A percentile compares a stretch with the other conserved stretches of the same genome.
These are phyloP conservation scores for Trichoderma citrinoviride DNA, from an alignment of 2,329 filamentous ascomycete genomes.

Conservation along the genomic window DNA sequence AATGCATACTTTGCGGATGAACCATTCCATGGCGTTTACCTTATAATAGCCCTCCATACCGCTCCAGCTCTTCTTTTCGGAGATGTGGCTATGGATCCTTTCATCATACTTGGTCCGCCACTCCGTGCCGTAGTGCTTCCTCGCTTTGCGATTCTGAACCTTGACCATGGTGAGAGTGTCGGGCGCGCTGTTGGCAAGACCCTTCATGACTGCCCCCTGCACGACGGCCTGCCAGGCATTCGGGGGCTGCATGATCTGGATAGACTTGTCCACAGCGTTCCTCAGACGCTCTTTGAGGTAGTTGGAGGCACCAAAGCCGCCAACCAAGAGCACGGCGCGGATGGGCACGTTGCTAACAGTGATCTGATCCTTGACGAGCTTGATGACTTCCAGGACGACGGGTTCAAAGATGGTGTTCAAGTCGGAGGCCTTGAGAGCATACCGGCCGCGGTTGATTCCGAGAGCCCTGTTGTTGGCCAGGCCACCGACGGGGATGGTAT, in stretches of 20 bases:
- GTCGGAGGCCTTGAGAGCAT: constrained; percentile 39
- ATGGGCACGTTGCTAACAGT: constrained; percentile 38
- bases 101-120: constrained; percentile 35
- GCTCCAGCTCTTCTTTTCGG: constrained; percentile 37
- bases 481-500: constrained; percentile 40
- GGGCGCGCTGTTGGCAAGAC: constrained; percentile 39
- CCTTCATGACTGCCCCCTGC: constrained; percentile 50
- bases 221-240: constrained; percentile 49
- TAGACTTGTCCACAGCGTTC: constrained; percentile 33
- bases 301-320: constrained; percentile 46
- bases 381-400: constrained; percentile 43
- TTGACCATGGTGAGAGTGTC: constrained; percentile 38
- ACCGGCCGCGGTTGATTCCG: constrained; percentile 39
- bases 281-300: constrained; percentile 44
- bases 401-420: constrained; percentile 45
- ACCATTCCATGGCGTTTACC: constrained; percentile 44
- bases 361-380: constrained; percentile 45
- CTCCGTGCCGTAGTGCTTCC: constrained; percentile 45
- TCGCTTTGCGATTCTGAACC: constrained; percentile 41
- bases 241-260: constrained; percentile 45
- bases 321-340: constrained; percentile 44
- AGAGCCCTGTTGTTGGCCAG: constrained; percentile 40
- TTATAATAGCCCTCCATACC: constrained; percentile 39
- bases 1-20: constrained; percentile 38
- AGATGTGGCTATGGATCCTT: constrained; percentile 32